phyloP scores from a whole-genome alignment of 2,329 filamentous ascomycete species.

The Colletotrichum sp. region DNA sequence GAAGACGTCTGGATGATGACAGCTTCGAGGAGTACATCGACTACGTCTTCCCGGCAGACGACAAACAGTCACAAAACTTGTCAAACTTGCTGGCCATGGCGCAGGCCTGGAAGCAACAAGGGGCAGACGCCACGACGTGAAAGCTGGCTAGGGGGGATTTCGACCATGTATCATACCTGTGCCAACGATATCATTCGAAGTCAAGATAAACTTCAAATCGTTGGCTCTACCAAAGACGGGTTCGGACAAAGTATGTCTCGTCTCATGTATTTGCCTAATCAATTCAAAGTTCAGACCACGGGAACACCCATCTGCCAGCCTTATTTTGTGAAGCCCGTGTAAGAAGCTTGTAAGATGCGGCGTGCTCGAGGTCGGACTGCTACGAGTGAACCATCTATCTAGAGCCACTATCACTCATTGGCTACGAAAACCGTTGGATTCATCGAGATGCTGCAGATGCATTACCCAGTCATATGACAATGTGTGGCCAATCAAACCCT shows the following conservation, averaged over 20 bases:
- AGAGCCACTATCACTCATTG: neutral
- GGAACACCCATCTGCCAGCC: neutral
- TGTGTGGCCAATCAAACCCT: neutral
- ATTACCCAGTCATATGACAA: neutral
- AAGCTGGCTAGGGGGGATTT: neutral
- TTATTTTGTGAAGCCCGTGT: neutral
- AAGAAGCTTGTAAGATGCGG: neutral
- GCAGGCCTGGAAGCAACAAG: constrained; percentile 82
- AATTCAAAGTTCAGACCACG: neutral
- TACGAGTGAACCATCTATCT: neutral
- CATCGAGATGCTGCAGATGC: neutral
- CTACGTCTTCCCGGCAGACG: constrained; percentile 96
- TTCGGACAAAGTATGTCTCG: neutral
- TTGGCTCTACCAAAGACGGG: neutral
- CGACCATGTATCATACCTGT: neutral
- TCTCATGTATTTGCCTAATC: neutral
- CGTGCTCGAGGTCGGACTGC: neutral
- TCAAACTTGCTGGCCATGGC: constrained; percentile 86
- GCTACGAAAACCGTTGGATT: neutral
- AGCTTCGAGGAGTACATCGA: constrained; percentile 96
- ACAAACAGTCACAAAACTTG: constrained; percentile 82
- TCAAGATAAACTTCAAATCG: neutral
- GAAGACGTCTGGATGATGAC: constrained; percentile 89
- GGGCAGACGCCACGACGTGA: constrained; percentile 32
- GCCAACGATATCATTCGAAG: neutral